Evolutionary conservation across 1,284 basidiomycete genomes (phyloP), one percentile per base, ranked within the genome.

Genomic region (Apiotrichum gamsii): DNA sequence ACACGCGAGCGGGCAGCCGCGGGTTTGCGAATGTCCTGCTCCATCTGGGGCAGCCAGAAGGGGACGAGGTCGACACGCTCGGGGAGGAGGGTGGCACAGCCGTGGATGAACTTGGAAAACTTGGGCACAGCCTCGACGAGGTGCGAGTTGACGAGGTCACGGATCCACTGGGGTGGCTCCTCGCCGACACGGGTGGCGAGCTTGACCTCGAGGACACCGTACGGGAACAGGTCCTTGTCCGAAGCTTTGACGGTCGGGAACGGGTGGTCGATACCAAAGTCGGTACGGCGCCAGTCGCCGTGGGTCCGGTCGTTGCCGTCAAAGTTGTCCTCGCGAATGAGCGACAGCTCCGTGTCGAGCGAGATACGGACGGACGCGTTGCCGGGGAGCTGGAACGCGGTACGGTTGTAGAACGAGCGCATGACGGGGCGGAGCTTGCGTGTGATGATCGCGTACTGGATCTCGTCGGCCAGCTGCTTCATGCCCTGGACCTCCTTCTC

Each of bases 341-440:
- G 84, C 8, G 87, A 86, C 24, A 98, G 80, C 70, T 97, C 91
- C 0, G 94, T 98, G 70, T 98, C 95, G 54, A 98, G 83, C 25
- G 94, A 98, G 58, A 98, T 97, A 45, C 94, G 90, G 33, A 98
- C 94, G 38, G 90, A 83, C 21, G 95, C 94, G 66, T 98, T 95
- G 18, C 95, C 94, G 9, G 95, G 95, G 20, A 98, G 81, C 74
- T 98, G 94, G 79, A 98, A 98, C 0, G 94, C 94, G 8, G 95
- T 98, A 43, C 94, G 86, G 70, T 97, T 96, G 77, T 98, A 98
- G 76, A 97, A 98, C n/a, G 91, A 90, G 28, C 94, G 82, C 85
- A 96, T 85, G 34, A 96, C 94, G 84, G 90, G 91, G 46, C 77
- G 72, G 21, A 98, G 76, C 58, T 85, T 82, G 69, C 88, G 83